Evolutionary conservation across 192 early-diverging fungal genomes (phyloP), one percentile per base, ranked within the genome.

Genomic region (Entomortierella beljakovae): DNA sequence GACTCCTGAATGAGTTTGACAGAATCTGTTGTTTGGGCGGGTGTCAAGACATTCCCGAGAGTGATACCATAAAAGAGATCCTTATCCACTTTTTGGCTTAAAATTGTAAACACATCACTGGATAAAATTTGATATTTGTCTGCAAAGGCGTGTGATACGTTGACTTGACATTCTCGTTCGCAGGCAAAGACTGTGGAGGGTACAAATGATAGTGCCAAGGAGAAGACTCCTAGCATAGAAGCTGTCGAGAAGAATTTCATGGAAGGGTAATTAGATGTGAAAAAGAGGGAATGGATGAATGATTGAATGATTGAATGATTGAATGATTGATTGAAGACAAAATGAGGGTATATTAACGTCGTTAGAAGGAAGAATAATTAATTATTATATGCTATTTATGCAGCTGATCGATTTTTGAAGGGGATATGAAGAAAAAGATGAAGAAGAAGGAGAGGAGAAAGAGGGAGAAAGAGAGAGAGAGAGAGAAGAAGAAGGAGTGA

Each of bases 101-200:
- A 57, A 2, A 55, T 37, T 0, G 69, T 46, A 32, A 80, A 82
- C 52, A 80, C 57, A 6, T 51, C 43, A 64, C 61, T 32, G 32
- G 83, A 72, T 29, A 83, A 53, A 1, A 71, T 38, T 26, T 71
- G 49, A 40, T 87, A 87, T 55, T 71, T 66, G 32, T 71, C 68
- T 0, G 82, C 71, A 32, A 87, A 87, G n/a, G 67, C 84, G 37
- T 63, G 57, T 0, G 86, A 80, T 52, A 85, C 69, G 60, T 80
- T 81, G 16, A 65, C 61, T 43, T 84, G 84, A 51, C 86, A 87
- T 22, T 76, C 70, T 3, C 63, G 68, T 53, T 87, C 86, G 64
- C 86, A 87, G 16, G 82, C 84, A 6, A 63, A 40, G 1, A 42
- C 43, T 20, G 25, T 18, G 8, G 43, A 55, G 8, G 57, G 57